A percentile compares a stretch with the other conserved stretches of the same genome.
These are phyloP conservation scores for Blastobotrys robertii DNA, from an alignment of 805 yeast genomes.

Conservation along the genomic window DNA sequence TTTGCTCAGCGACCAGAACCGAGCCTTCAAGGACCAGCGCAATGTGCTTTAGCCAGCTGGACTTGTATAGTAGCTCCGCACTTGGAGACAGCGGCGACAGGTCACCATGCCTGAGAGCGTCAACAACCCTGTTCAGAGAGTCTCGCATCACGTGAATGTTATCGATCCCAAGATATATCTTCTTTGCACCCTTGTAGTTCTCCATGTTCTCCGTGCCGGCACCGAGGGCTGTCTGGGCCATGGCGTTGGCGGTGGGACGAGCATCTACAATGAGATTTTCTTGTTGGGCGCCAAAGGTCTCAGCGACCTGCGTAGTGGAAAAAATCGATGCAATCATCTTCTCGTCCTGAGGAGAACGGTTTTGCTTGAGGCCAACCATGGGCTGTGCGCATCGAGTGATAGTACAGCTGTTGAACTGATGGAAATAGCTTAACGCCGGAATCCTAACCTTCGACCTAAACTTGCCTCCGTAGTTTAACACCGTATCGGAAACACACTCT, in stretches of 20 bases:
- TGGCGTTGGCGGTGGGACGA: conserved; percentile 86
- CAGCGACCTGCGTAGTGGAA: conserved; percentile 38
- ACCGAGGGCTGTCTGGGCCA: conserved; percentile 93
- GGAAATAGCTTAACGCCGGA: conserved; percentile 73
- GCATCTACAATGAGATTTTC: conserved; percentile 78
- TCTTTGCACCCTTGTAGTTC: conserved; percentile 59
- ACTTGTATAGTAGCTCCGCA: conserved; percentile 47
- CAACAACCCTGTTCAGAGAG: conserved; percentile 52
- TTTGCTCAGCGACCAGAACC: conserved; percentile 68
- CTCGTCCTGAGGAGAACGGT: conserved; percentile 87
- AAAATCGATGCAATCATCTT: conserved; percentile 67
- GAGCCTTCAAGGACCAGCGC: conserved; percentile 63
- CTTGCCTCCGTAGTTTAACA: conserved; percentile 72
- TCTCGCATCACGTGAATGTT: conserved; percentile 95
- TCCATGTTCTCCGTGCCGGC: conserved; percentile 97
- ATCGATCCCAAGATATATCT: conserved; percentile 81
- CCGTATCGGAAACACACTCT: conserved; percentile 64
- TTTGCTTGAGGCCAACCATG: conserved; percentile 78
- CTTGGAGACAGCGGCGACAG: conserved; percentile 41
- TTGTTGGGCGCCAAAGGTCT: conserved; percentile 27
- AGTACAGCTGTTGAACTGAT: conserved; percentile 50
- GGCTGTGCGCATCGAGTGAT: conserved; percentile 92
- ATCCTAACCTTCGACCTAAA: conserved; percentile 79
- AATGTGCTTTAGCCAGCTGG: conserved; percentile 73
- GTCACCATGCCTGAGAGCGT: conserved; percentile 61